Evolutionary conservation across 257 asterid species (phyloP).

Genomic region (Rhazya stricta): DNA sequence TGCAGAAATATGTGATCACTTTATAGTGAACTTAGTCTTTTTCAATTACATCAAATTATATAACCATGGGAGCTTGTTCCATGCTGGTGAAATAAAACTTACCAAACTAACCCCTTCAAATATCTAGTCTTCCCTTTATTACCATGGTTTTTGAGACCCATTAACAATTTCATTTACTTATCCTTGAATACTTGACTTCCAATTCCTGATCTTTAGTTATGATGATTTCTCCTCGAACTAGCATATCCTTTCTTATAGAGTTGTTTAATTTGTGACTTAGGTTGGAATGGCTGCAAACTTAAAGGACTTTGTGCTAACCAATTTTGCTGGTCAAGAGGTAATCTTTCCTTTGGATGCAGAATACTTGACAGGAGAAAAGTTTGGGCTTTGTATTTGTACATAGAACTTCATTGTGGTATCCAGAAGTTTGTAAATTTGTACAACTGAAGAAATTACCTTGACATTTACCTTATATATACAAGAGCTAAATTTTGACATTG

Average conservation of each 20-base stretch:
- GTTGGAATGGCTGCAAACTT: constrained; percentile 90
- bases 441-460: neutral
- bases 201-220: neutral
- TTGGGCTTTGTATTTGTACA: neutral
- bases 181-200: constrained; percentile 1
- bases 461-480: neutral
- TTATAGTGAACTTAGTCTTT: neutral
- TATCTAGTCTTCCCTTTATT: neutral
- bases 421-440: neutral
- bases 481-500: neutral
- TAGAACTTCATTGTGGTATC: neutral
- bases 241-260: constrained; percentile 1
- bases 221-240: neutral
- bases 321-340: constrained; percentile 77
- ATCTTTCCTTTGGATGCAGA: constrained; percentile 7
- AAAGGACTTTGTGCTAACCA: constrained; percentile 59
- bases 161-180: neutral
- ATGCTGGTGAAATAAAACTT: neutral
- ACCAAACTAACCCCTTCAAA: neutral
- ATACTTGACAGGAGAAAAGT: neutral
- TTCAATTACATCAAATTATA: neutral
- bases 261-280: constrained; percentile 26
- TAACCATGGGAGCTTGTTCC: neutral
- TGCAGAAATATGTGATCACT: neutral
- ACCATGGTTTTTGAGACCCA: neutral